These are phyloP conservation scores for Hypoxylon crocopeplum DNA, from an alignment of 495 filamentous ascomycete genomes.

Conservation along the genomic window DNA sequence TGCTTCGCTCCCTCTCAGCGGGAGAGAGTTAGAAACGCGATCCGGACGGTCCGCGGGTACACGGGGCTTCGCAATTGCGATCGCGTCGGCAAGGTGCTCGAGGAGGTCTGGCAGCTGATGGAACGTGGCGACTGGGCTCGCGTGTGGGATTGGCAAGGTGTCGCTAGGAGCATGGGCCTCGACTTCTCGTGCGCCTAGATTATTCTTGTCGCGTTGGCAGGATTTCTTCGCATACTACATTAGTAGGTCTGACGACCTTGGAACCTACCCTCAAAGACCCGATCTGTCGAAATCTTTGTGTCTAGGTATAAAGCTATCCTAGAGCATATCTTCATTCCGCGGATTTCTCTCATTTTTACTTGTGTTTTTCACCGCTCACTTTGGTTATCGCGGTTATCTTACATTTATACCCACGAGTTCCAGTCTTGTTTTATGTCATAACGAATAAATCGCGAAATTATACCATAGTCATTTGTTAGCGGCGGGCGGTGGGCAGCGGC, in stretches of 20 bases:
- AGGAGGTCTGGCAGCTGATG: constrained; percentile 85
- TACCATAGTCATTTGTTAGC: constrained; percentile 28
- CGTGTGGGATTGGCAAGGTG: constrained; percentile 89
- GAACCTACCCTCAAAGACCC: background rate
- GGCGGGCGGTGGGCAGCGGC: constrained; percentile 12
- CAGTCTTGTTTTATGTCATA: constrained; percentile 38
- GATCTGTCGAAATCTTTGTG: background rate
- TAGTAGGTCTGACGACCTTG: background rate
- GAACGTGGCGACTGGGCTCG: constrained; percentile 72
- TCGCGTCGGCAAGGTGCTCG: constrained; percentile 75
- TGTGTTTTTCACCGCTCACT: constrained; percentile 20
- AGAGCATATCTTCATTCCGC: background rate
- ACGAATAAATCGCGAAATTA: constrained; percentile 30
- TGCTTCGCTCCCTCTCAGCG: constrained; percentile 75
- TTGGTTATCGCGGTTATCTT: constrained; percentile 23
- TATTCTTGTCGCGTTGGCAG: background rate
- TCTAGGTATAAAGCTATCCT: background rate
- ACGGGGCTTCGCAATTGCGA: constrained; percentile 83
- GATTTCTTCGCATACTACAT: constrained; percentile 1
- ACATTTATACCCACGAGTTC: constrained; percentile 36
- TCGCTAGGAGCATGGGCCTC: constrained; percentile 76
- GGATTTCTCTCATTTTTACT: constrained; percentile 14
- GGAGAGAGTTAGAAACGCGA: constrained; percentile 70
- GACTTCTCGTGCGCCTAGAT: constrained; percentile 71
- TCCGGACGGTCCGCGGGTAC: constrained; percentile 75